Conservation (phyloP, 73 alveolate genomes). For the Uronychia binucleata region DNA sequence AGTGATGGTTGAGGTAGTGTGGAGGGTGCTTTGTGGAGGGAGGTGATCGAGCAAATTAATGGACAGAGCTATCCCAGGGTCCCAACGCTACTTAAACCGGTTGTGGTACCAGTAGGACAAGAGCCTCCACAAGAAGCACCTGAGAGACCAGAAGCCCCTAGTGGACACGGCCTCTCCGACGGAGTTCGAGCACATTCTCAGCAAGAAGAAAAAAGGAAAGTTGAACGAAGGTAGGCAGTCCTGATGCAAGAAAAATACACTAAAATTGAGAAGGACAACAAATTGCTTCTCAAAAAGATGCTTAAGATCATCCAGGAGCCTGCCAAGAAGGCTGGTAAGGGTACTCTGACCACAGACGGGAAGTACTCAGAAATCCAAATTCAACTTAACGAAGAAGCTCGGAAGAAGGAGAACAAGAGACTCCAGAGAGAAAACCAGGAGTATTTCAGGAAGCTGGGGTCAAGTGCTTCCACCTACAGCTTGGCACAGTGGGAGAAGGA, state of each 20-base stretch:
- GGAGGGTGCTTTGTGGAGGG: too few relatives aligned
- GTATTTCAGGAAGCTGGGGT: background rate
- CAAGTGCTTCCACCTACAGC: background rate
- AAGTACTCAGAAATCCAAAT: background rate
- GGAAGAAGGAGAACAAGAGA: background rate
- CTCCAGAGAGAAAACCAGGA: background rate
- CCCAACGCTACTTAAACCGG: background rate
- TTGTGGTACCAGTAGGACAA: background rate
- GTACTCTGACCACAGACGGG: background rate
- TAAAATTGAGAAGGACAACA: background rate
- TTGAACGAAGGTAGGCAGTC: background rate
- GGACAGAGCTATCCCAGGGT: slow-evolving; percentile 1
- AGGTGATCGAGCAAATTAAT: too few relatives aligned
- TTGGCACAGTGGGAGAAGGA: background rate
- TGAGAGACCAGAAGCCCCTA: background rate
- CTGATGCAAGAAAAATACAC: background rate
- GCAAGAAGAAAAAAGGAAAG: background rate
- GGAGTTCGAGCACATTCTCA: background rate
- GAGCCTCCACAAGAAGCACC: background rate
- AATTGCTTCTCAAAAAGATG: background rate
- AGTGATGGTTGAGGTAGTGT: too few relatives aligned
- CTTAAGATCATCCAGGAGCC: background rate
- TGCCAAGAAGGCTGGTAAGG: background rate
- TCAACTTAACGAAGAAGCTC: background rate
- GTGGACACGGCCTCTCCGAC: background rate